These are phyloP conservation scores for Hygrocybe coccinea DNA, from an alignment of 768 basidiomycete species.

Conservation along the genomic window DNA sequence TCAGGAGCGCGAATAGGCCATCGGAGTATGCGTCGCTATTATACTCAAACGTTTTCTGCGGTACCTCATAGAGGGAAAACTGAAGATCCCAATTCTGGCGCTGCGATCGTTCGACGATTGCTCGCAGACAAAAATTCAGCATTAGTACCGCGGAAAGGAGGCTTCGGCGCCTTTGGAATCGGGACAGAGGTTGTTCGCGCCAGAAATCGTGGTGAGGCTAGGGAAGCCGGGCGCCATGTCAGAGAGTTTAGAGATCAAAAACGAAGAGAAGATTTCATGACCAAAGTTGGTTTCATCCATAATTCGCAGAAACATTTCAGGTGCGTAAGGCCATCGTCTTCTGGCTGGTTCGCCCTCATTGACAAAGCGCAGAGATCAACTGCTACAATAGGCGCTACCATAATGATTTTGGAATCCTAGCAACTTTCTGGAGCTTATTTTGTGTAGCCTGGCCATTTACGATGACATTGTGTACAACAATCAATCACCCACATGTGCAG, in stretches of 20 bases:
- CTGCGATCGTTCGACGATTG: conserved; percentile 69
- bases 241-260: conserved; percentile 79
- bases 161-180: conserved; percentile 79
- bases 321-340: conserved; percentile 37
- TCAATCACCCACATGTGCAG: too few species aligned
- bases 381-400: not conserved
- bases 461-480: not conserved
- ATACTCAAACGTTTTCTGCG: conserved; percentile 71
- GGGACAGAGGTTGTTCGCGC: conserved; percentile 85
- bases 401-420: not conserved
- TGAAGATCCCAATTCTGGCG: conserved; percentile 67
- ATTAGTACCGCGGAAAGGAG: conserved; percentile 79
- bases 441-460: too few species aligned
- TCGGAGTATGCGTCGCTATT: conserved; percentile 79
- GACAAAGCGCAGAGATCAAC: not conserved
- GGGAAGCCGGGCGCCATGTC: conserved; percentile 83
- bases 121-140: conserved; percentile 80
- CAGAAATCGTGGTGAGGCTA: conserved; percentile 91
- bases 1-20: conserved; percentile 92
- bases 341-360: not conserved
- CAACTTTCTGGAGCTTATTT: too few species aligned
- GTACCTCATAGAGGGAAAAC: conserved; percentile 32
- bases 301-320: conserved; percentile 88
- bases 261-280: conserved; percentile 78
- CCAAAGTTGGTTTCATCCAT: conserved; percentile 69